Base-by-base conservation (phyloP, 2,329 filamentous ascomycete species). In the Hypocreales sp. region DNA sequence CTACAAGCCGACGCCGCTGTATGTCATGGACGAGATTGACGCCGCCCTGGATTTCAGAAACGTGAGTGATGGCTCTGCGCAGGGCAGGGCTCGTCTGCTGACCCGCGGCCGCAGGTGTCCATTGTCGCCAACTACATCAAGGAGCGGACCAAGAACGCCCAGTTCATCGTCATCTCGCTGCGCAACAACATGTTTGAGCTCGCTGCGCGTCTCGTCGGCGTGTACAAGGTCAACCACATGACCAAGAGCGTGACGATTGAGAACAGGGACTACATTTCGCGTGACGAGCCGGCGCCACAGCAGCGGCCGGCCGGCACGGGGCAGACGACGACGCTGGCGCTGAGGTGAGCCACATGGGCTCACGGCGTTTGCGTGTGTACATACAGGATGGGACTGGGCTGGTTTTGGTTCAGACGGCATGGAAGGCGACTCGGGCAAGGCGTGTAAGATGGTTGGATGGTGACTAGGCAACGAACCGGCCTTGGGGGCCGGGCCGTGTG, bases 151-250 rank as follows among this genome's bases (percentile, higher is more conserved):
- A 95, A 94, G 67, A 98, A 98, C 56, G 92, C 90, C 2, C 90
- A 98, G 50, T 98, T 98, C 52, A 90, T 98, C 42, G 90, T 98
- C 46, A 98, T 98, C 47, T 94, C 84, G 11, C 64, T 98, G 44
- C 69, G 90, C 45, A 98, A 98, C 58, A 98, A 98, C 62, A 98
- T 98, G 90, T 98, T 98, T 55, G 90, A 98, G 63, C 72, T 98
- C 36, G 87, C 92, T n/a, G 74, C 83, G 31, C 72, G 92, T 30
- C 68, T 98, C 33, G 84, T 98, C 10, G 92, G 92, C 40, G 90
- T 98, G 30, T 98, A 98, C 64, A 98, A 98, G 64, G 90, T 98
- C 50, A 95, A 92, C 56, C 87, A 98, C 55, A 98, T 95, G 75
- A 90, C 81, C 34, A 90, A 87, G 70, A 86, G 79, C 52, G 80